Conservation (phyloP, 2,329 filamentous ascomycete genomes). For the Emericellopsis cladophorae region DNA sequence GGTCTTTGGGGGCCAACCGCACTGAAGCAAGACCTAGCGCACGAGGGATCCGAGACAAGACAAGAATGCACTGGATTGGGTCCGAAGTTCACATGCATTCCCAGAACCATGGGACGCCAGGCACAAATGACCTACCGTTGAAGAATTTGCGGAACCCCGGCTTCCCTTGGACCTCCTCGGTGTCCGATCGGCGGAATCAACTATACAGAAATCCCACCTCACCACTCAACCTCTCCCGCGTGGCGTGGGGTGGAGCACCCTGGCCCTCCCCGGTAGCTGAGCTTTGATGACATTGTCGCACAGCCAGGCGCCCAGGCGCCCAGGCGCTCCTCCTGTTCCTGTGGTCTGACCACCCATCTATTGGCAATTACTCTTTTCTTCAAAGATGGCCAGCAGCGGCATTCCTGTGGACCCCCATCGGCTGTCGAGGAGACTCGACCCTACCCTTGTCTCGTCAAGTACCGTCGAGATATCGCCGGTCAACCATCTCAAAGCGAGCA, state of each 20-base stretch:
- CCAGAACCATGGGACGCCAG: not conserved
- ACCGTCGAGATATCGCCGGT: not conserved
- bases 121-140: no score
- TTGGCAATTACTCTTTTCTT: not conserved
- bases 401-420: not conserved
- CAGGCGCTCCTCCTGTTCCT: no score
- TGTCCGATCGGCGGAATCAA: not conserved
- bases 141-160: no score
- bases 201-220: no score
- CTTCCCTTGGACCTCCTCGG: not conserved
- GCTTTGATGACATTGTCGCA: no score
- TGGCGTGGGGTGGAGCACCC: no score
- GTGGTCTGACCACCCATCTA: not conserved
- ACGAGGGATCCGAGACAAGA: slow-evolving; percentile 1
- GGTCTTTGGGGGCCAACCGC: slow-evolving; percentile 1
- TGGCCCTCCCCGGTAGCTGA: no score
- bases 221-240: no score
- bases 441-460: not conserved
- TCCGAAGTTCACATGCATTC: not conserved
- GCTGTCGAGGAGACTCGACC: not conserved
- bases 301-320: no score
- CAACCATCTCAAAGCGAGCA: not conserved
- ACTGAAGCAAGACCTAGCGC: not conserved
- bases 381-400: not conserved
- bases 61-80: not conserved